Percentiles rank a stretch among this genome's conserved stretches.
Conservation (phyloP, 768 basidiomycete species). For the Terana coerulea region DNA sequence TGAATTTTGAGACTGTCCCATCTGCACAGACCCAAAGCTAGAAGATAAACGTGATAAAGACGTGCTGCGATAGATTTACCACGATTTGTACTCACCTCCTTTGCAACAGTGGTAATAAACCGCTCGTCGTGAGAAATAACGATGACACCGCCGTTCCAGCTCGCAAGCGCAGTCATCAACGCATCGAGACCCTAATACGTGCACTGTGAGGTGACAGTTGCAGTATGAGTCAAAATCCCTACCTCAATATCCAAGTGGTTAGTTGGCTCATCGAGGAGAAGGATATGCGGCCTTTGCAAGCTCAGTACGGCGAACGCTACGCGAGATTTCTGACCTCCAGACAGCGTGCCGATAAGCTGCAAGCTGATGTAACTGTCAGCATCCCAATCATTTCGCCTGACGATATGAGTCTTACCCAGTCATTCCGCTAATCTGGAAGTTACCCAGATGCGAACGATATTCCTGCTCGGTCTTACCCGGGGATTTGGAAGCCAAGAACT, state of each 20-base stretch:
- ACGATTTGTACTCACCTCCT: constrained; percentile 50
- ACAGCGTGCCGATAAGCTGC: constrained; percentile 87
- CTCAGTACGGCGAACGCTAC: constrained; percentile 90
- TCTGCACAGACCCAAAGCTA: constrained; percentile 94
- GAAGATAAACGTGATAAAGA: constrained; percentile 12
- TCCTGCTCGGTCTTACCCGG: constrained; percentile 96
- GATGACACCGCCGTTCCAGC: constrained; percentile 90
- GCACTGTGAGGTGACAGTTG: constrained; percentile 6
- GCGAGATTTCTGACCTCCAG: constrained; percentile 94
- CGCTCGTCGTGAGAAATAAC: constrained; percentile 94
- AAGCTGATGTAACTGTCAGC: constrained; percentile 39
- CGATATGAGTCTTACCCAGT: constrained; percentile 56
- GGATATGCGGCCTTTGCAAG: constrained; percentile 84
- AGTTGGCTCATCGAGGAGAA: constrained; percentile 95
- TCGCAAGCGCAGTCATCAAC: constrained; percentile 74
- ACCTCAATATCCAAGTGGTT: constrained; percentile 96
- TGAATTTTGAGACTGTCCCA: constrained; percentile 76
- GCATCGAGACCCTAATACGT: constrained; percentile 84
- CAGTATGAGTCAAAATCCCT: too few relatives aligned
- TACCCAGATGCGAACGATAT: constrained; percentile 91
- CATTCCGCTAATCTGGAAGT: constrained; percentile 96
- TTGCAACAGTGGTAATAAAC: constrained; percentile 88
- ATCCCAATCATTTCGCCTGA: neutral
- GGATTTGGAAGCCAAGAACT: constrained; percentile 87
- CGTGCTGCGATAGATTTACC: neutral